Conservation (phyloP, 768 basidiomycete species). For the Pilatotrama ljubarskyi region DNA sequence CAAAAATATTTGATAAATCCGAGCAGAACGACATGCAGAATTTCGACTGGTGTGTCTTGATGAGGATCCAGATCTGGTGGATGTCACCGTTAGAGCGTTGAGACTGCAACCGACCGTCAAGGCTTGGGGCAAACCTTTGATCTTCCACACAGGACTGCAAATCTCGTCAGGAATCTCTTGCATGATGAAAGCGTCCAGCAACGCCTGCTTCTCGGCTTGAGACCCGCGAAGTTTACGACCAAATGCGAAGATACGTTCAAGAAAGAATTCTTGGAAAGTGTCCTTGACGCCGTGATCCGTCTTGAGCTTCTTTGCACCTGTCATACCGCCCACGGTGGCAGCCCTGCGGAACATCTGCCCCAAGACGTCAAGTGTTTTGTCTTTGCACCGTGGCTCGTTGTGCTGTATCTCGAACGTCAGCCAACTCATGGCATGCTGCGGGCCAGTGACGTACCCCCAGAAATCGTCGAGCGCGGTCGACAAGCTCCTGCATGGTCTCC, state of each 20-base stretch:
- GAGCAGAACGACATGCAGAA: conserved; percentile 45
- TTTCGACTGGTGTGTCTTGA: conserved; percentile 45
- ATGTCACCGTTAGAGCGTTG: background rate
- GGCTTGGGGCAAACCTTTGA: conserved; percentile 12
- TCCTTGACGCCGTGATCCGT: conserved; percentile 39
- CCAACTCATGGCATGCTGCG: background rate
- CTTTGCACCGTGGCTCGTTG: background rate
- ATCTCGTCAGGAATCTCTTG: conserved; percentile 24
- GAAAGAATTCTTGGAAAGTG: conserved; percentile 31
- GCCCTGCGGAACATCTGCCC: background rate
- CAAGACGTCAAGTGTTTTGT: background rate
- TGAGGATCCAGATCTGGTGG: conserved; percentile 42
- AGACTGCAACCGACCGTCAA: too few relatives aligned
- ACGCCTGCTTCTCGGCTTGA: conserved; percentile 17
- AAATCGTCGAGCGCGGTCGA: background rate
- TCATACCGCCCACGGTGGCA: background rate
- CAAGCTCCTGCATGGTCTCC: background rate
- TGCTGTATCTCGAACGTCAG: background rate
- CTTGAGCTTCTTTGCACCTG: conserved; percentile 17
- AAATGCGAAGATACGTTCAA: conserved; percentile 20
- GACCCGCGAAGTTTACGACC: background rate
- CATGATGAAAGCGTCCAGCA: conserved; percentile 8
- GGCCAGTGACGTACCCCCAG: background rate
- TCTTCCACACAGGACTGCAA: conserved; percentile 38
- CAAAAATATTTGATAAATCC: conserved; percentile 52